Percentiles rank a stretch among this genome's conserved stretches.
phyloP scores from a whole-genome alignment of 2,329 filamentous ascomycete genomes.

The Ophiostoma montium region DNA sequence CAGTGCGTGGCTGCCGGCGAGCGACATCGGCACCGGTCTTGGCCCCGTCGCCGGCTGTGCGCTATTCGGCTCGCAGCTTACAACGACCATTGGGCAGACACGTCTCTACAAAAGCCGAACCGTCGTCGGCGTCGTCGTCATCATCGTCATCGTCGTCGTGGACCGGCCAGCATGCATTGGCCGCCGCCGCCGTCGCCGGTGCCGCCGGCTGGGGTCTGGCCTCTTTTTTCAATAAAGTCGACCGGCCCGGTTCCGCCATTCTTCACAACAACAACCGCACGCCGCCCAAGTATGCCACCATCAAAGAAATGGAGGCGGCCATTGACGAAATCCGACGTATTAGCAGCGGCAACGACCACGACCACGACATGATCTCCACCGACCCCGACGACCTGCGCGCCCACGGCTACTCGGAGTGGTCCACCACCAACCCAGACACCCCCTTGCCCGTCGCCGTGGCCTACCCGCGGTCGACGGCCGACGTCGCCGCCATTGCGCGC shows the following conservation, averaged over 20 bases:
- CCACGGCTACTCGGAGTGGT: slow-evolving; percentile 57
- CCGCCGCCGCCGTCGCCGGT: slow-evolving; percentile 25
- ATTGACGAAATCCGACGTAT: slow-evolving; percentile 34
- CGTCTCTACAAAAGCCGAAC: background rate
- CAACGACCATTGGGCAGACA: background rate
- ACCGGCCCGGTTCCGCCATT: slow-evolving; percentile 13
- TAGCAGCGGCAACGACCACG: slow-evolving; percentile 27
- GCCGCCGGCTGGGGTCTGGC: slow-evolving; percentile 28
- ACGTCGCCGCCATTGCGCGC: slow-evolving; percentile 46
- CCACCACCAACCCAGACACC: slow-evolving; percentile 43
- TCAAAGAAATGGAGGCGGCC: slow-evolving; percentile 27
- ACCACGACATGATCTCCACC: slow-evolving; percentile 35
- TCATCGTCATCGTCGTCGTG: slow-evolving; percentile 13
- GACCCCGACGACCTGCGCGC: slow-evolving; percentile 46
- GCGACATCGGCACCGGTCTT: background rate
- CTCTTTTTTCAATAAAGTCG: slow-evolving; percentile 14
- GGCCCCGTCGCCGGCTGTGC: background rate
- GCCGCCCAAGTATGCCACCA: slow-evolving; percentile 25
- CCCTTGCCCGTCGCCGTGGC: slow-evolving; percentile 48
- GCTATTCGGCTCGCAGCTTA: too few relatives aligned
- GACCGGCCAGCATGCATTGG: slow-evolving; percentile 22
- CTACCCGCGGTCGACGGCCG: slow-evolving; percentile 45
- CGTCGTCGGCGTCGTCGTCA: background rate
- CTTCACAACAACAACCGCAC: slow-evolving; percentile 19
- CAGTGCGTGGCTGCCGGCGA: too few relatives aligned